Evolutionary conservation across 2,329 filamentous ascomycete species (phyloP), one percentile per base, ranked within the genome.

Genomic region (Pyricularia sp.): DNA sequence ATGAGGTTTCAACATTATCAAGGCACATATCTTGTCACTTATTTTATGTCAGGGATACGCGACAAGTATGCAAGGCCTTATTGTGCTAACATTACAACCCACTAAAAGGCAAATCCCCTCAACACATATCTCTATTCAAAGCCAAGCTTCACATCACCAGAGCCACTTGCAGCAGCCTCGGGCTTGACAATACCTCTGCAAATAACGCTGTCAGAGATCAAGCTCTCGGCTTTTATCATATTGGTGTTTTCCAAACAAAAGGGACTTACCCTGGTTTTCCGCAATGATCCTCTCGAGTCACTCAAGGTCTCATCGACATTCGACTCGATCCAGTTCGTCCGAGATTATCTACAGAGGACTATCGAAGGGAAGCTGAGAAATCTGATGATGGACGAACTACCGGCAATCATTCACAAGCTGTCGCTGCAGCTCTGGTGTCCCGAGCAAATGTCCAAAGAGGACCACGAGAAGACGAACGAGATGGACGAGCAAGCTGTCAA

Each of bases 241-340:
- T 80, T 99, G 66, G 95, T 99, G 71, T 99, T 99, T 78, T 98
- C 94, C 3, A 94, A 93, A 77, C 93, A 97, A 81, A 99, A 99
- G 78, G 95, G 95, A 25, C 86, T 99, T 69, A 99, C 95, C 1
- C 85, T 99, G 65, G 95, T 99, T 64, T 99, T 99, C 78, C 90
- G 95, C 74, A 98, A 99, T 85, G 95, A 99, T 77, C 95, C 95
- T 4, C 88, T 99, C 71, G 95, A 99, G 78, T 97, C 94, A 4
- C 88, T 99, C 75, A 98, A 97, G 82, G 95, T 99, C 73, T 98
- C 94, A 0, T 98, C 94, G 73, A 99, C 95, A 64, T 99, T 99
- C 79, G 95, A 99, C 81, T 97, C 94, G 14, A 99, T 99, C 75
- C 94, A 95, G 64, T 99, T 99, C 76, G 95, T 99, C 71, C 91